Percentiles rank a stretch among this genome's conserved stretches.
Conservation (phyloP, 2,329 filamentous ascomycete species). For the Colletotrichum navitas region DNA sequence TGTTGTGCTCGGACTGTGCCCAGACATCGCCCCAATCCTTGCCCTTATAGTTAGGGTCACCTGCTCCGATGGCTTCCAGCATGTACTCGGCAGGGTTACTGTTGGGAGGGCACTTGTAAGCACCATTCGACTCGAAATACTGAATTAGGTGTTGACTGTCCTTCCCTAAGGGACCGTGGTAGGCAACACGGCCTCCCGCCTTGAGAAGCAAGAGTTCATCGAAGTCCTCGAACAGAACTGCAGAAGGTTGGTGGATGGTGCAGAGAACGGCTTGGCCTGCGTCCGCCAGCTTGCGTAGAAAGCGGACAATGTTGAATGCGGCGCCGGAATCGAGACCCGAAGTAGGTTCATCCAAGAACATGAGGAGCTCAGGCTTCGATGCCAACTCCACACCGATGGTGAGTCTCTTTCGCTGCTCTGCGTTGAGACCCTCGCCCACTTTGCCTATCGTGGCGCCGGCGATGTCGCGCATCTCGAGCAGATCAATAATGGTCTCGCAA, state of each 20-base stretch:
- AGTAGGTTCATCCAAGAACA: conserved; percentile 74
- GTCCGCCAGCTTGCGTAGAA: conserved; percentile 71
- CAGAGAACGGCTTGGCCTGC: conserved; percentile 70
- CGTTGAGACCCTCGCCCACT: conserved; percentile 70
- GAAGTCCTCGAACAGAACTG: conserved; percentile 68
- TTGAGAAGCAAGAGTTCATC: conserved; percentile 68
- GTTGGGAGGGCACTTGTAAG: conserved; percentile 58
- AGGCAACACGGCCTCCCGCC: conserved; percentile 65
- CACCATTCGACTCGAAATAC: conserved; percentile 66
- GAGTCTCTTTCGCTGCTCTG: conserved; percentile 69
- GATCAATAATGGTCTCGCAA: conserved; percentile 75
- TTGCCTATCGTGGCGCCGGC: conserved; percentile 74
- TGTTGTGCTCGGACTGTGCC: conserved; percentile 64
- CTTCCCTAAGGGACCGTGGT: conserved; percentile 66
- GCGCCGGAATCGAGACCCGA: conserved; percentile 70
- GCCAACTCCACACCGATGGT: conserved; percentile 70
- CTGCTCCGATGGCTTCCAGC: conserved; percentile 71
- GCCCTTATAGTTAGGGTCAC: conserved; percentile 69
- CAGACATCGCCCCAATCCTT: conserved; percentile 75
- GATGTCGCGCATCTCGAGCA: conserved; percentile 77
- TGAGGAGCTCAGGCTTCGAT: conserved; percentile 69
- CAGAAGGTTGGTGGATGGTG: conserved; percentile 71
- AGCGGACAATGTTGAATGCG: conserved; percentile 72
- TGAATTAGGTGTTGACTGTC: conserved; percentile 61
- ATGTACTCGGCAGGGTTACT: conserved; percentile 69